phyloP scores from a whole-genome alignment of 345 rosid species.

The Eucalyptus cloeziana region DNA sequence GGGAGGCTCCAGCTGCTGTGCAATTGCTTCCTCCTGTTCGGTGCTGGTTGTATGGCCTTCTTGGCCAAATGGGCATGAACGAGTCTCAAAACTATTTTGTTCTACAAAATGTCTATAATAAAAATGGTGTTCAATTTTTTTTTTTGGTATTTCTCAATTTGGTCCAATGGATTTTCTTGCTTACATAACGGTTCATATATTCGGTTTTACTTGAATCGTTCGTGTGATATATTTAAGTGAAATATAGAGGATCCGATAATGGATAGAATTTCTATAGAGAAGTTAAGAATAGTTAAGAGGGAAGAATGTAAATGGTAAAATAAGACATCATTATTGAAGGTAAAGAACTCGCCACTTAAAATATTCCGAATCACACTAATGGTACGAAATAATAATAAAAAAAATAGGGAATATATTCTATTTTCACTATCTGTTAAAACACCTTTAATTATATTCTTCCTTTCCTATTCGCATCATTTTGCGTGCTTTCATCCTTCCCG shows the following conservation, averaged over 20 bases:
- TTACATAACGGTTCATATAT: not conserved
- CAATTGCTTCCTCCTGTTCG: not conserved
- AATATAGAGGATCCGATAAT: not conserved
- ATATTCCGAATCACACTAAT: not conserved
- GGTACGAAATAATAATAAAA: not conserved
- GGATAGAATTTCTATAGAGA: too few species aligned
- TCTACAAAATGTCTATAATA: not conserved
- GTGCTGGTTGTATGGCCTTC: not conserved
- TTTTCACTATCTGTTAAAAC: not conserved
- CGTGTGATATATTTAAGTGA: not conserved
- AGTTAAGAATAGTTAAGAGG: too few species aligned
- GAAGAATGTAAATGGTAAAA: not conserved
- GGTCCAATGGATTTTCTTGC: not conserved
- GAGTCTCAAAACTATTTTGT: not conserved
- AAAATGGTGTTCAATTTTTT: not conserved
- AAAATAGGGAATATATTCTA: not conserved
- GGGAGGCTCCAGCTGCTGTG: not conserved
- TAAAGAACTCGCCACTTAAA: not conserved
- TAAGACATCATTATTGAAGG: not conserved
- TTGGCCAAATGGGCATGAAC: slow-evolving; percentile 2
- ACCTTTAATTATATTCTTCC: too few species aligned
- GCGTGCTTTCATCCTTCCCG: too few species aligned
- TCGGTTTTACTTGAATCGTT: not conserved
- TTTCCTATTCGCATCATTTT: too few species aligned
- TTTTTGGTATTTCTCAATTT: not conserved